phyloP scores from a whole-genome alignment of 192 early-diverging fungal genomes.

The Gorgonomyces haynaldii region DNA sequence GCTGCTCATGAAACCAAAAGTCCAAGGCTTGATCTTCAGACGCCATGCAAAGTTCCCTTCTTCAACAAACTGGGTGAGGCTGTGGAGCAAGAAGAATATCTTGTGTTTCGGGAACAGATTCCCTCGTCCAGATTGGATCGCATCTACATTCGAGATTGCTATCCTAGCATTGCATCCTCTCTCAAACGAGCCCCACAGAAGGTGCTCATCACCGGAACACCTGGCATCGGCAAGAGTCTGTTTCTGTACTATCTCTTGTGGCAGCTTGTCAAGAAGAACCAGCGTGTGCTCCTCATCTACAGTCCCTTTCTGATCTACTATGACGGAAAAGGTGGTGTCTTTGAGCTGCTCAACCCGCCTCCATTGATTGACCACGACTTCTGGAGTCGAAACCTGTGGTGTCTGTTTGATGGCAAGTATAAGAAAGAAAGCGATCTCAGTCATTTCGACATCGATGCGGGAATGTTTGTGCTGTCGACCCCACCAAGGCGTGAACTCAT shows the following conservation, averaged over 20 bases:
- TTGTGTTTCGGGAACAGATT: conserved; percentile 5
- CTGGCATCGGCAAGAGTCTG: conserved; percentile 59
- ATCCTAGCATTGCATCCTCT: background rate
- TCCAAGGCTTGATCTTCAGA: no score
- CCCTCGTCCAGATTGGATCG: conserved; percentile 7
- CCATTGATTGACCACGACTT: no score
- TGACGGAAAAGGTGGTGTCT: conserved; percentile 11
- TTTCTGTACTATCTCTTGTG: conserved; percentile 43
- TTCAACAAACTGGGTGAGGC: conserved; percentile 6
- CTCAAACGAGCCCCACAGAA: conserved; percentile 3
- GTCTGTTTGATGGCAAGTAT: conserved; percentile 9
- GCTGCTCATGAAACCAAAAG: no score
- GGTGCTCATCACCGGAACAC: conserved; percentile 15
- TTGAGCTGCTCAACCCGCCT: no score
- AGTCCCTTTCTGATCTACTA: conserved; percentile 2
- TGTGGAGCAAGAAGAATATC: background rate
- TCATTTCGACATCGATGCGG: background rate
- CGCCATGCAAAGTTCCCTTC: conserved; percentile 7
- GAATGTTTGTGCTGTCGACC: conserved; percentile 11
- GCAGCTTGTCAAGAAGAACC: conserved; percentile 7
- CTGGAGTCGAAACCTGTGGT: conserved; percentile 10
- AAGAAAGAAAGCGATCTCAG: background rate
- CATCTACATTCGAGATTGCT: conserved; percentile 8
- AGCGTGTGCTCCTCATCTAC: conserved; percentile 9
- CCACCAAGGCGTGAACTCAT: conserved; percentile 8